Percentiles rank a stretch among this genome's conserved stretches.
These are phyloP conservation scores for Sclerotinia borealis DNA, from an alignment of 2,329 filamentous ascomycete species.

Conservation along the genomic window DNA sequence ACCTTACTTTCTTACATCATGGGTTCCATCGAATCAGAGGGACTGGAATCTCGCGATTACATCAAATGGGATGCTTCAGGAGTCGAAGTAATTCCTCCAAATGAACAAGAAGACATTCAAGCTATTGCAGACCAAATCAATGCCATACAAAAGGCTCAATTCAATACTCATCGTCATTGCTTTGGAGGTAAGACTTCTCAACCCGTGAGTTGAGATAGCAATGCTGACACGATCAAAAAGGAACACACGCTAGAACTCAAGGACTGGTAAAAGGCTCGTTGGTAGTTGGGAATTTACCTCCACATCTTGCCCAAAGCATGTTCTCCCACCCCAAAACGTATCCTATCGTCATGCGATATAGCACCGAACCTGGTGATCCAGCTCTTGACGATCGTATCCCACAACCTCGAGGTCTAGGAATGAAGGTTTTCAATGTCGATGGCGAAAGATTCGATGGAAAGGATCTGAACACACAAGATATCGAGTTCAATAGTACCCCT, in stretches of 20 bases:
- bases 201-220: not conserved
- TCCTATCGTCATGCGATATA: conserved; percentile 35
- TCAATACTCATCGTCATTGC: conserved; percentile 37
- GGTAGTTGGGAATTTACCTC: conserved; percentile 37
- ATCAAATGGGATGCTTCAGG: conserved; percentile 37
- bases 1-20: not conserved
- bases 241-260: conserved; percentile 43
- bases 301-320: conserved; percentile 39
- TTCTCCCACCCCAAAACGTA: conserved; percentile 32
- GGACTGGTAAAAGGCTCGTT: conserved; percentile 43
- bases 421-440: conserved; percentile 45
- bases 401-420: conserved; percentile 41
- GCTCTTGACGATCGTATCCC: conserved; percentile 38
- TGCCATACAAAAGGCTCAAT: conserved; percentile 39
- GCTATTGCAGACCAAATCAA: conserved; percentile 42
- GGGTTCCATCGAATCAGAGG: conserved; percentile 4
- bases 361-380: conserved; percentile 35
- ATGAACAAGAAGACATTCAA: conserved; percentile 40
- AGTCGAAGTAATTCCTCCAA: conserved; percentile 36
- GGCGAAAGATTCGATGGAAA: conserved; percentile 38
- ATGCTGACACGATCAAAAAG: conserved; percentile 13
- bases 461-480: conserved; percentile 34
- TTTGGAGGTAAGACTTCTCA: conserved; percentile 25
- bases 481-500: conserved; percentile 45
- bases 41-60: conserved; percentile 30